phyloP scores from a whole-genome alignment of 1,284 basidiomycete species.

The Fomitopsis pinicola region DNA sequence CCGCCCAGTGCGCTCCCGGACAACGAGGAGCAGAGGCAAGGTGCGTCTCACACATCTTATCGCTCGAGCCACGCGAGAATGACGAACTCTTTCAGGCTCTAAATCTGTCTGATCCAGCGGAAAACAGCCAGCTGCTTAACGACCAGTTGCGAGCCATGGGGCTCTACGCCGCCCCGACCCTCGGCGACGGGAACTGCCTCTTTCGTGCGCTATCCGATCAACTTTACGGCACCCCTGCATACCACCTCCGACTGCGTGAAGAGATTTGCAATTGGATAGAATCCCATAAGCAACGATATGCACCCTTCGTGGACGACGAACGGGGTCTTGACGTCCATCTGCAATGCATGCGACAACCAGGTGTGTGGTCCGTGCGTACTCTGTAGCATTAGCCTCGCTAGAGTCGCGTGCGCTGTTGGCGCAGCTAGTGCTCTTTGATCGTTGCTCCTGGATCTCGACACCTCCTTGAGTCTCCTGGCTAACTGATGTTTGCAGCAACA shows the following conservation, averaged over 20 bases:
- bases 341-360: constrained; percentile 71
- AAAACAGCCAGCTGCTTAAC: constrained; percentile 61
- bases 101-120: constrained; percentile 47
- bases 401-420: background rate
- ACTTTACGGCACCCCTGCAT: constrained; percentile 70
- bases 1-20: constrained; percentile 55
- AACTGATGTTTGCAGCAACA: constrained; percentile 46
- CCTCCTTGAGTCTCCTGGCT: constrained; percentile 4
- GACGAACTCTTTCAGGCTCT: constrained; percentile 38
- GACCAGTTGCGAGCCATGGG: constrained; percentile 70
- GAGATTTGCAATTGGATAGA: constrained; percentile 84
- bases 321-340: constrained; percentile 70
- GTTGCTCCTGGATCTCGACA: background rate
- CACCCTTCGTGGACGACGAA: constrained; percentile 87
- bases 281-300: constrained; percentile 67
- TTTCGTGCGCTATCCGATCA: constrained; percentile 83
- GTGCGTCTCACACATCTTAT: constrained; percentile 29
- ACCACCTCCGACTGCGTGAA: constrained; percentile 66
- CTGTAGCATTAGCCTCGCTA: background rate
- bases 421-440: background rate
- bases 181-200: constrained; percentile 87
- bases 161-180: constrained; percentile 72
- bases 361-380: constrained; percentile 34
- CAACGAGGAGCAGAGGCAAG: constrained; percentile 57
- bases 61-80: constrained; percentile 11